A percentile compares a stretch with the other conserved stretches of the same genome.
These are phyloP conservation scores for Yarrowia hollandica DNA, from an alignment of 805 yeast species.

Conservation along the genomic window DNA sequence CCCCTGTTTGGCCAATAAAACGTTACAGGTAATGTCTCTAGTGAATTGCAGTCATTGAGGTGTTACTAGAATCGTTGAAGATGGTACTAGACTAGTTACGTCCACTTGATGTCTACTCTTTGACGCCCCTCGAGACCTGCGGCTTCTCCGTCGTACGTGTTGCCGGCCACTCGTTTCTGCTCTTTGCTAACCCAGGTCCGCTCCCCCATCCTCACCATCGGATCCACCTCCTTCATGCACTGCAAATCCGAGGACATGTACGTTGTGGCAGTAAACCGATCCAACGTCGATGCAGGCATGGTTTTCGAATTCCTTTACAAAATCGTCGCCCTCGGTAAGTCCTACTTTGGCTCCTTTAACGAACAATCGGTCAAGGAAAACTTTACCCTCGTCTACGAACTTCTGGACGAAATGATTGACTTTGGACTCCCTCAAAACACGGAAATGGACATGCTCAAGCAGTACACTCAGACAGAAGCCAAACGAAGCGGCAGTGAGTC, in stretches of 20 bases:
- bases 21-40: no score
- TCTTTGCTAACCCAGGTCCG: conserved; percentile 42
- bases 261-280: conserved; percentile 85
- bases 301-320: conserved; percentile 76
- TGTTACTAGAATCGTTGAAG: no score
- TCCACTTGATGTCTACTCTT: no score
- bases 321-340: conserved; percentile 54
- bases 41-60: no score
- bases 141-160: no score
- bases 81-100: no score
- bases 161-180: no score
- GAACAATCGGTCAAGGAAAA: conserved; percentile 61
- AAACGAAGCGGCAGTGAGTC: conserved; percentile 9
- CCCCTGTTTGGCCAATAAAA: no score
- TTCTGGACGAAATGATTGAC: conserved; percentile 73
- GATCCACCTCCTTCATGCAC: conserved; percentile 88
- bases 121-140: no score
- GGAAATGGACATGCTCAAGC: conserved; percentile 50
- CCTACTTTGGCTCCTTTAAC: conserved; percentile 43
- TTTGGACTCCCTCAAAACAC: conserved; percentile 75
- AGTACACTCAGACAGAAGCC: conserved; percentile 43
- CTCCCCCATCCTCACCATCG: conserved; percentile 78
- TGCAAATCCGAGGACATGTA: conserved; percentile 63
- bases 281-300: conserved; percentile 79
- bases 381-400: conserved; percentile 69